phyloP scores from a whole-genome alignment of 495 filamentous ascomycete genomes.

The Lophiotrema nucula region DNA sequence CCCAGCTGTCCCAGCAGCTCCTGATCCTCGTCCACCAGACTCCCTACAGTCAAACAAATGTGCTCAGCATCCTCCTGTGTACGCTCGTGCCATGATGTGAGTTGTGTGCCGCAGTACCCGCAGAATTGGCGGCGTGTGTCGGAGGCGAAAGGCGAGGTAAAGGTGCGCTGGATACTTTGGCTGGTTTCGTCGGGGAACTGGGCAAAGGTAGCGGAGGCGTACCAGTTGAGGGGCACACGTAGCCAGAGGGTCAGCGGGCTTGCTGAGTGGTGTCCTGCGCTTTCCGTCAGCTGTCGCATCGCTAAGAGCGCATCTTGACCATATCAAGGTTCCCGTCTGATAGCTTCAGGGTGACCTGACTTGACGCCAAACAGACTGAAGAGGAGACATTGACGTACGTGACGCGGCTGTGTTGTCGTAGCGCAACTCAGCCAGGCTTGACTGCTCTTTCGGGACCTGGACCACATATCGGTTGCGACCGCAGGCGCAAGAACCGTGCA shows the following conservation, averaged over 20 bases:
- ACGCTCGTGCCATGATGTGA: constrained; percentile 76
- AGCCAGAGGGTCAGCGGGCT: constrained; percentile 75
- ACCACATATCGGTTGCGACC: constrained; percentile 81
- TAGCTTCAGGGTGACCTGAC: too few relatives aligned
- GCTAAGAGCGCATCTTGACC: not conserved
- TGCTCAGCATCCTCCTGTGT: constrained; percentile 67
- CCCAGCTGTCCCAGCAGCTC: constrained; percentile 65
- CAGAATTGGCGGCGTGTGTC: constrained; percentile 71
- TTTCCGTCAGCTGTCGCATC: not conserved
- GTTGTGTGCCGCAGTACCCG: constrained; percentile 81
- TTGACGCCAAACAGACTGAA: too few relatives aligned
- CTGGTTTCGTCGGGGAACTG: constrained; percentile 78
- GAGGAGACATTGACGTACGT: too few relatives aligned
- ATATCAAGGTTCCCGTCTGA: not conserved
- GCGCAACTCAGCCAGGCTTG: constrained; percentile 61
- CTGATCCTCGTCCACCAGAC: constrained; percentile 64
- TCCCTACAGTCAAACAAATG: constrained; percentile 73
- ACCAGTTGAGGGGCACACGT: constrained; percentile 74
- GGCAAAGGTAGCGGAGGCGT: constrained; percentile 66
- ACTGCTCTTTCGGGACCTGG: constrained; percentile 57
- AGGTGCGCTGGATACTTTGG: constrained; percentile 66
- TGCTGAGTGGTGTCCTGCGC: constrained; percentile 61
- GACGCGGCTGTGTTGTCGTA: constrained; percentile 65
- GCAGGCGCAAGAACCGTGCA: constrained; percentile 78
- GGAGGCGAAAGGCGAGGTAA: constrained; percentile 57